These are phyloP conservation scores for Sideroxylon spinosum DNA, from an alignment of 179 eudicot species.

Conservation along the genomic window DNA sequence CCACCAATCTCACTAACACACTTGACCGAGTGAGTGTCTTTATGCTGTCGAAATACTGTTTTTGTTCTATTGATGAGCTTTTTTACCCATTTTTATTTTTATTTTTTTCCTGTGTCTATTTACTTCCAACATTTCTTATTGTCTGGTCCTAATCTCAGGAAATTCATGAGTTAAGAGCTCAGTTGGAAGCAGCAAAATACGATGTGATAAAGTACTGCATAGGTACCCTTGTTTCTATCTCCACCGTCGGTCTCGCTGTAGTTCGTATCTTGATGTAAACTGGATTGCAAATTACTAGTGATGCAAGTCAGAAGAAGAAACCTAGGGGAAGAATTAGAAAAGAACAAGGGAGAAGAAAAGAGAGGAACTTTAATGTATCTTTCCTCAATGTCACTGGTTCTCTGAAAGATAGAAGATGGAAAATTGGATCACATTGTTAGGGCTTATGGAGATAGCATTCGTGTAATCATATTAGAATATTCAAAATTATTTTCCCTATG, in stretches of 20 bases:
- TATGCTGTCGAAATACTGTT: background rate
- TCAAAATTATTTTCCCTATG: background rate
- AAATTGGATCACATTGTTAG: background rate
- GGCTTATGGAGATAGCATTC: too few relatives aligned
- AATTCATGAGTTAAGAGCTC: conserved; percentile 70
- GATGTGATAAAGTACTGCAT: conserved; percentile 82
- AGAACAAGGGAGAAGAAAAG: background rate
- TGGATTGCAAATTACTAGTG: background rate
- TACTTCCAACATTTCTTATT: background rate
- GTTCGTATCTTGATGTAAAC: conserved; percentile 55
- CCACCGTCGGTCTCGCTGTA: conserved; percentile 72
- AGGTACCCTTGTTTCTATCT: conserved; percentile 70
- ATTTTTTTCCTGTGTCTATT: background rate
- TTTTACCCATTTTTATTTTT: background rate
- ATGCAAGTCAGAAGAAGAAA: too few relatives aligned
- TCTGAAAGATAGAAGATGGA: background rate
- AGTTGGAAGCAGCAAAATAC: conserved; percentile 71
- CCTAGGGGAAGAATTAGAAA: background rate
- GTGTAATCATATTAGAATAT: too few relatives aligned
- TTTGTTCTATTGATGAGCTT: background rate
- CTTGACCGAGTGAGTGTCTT: conserved; percentile 58
- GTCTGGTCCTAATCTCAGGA: conserved; percentile 36
- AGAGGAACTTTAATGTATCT: background rate
- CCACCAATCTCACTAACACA: conserved; percentile 72
- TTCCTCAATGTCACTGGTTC: background rate